Evolutionary conservation across 495 filamentous ascomycete genomes (phyloP), one percentile per base, ranked within the genome.

Genomic region (Cryomyces minteri): DNA sequence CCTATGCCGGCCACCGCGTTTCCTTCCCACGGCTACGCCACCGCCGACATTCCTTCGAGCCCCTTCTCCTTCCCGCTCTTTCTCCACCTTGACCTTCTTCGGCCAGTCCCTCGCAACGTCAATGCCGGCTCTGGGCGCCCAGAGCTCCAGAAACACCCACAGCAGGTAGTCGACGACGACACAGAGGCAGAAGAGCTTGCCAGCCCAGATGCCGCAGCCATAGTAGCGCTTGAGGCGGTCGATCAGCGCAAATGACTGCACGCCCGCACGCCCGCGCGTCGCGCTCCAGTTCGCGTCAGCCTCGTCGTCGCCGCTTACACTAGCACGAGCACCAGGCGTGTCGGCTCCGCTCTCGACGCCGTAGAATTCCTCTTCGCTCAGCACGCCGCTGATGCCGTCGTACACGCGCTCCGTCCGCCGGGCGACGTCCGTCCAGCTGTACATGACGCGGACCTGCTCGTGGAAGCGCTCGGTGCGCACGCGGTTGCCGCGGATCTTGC

Each of bases 161-260:
- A 98, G 67, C 49, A 98, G 58, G 53, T 88, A 95, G 57, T 98
- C 90, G 40, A 98, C 80, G 49, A 95, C 77, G 11, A 88, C 88
- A 48, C 87, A 95, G 2, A 98, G 62, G 53, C 88, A 94, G 57
- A 98, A 98, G 25, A 98, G 62, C 62, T 98, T 98, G 6, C 90
- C 90, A 7, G 90, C 90, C 90, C 90, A 98, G 36, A 96, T 86
- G n/a, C 90, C 90, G 55, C 90, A 98, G n/a, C 90, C 90, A 56
- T 96, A 98, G 55, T 98, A 96, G 29, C 88, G 65, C 61, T 98
- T 98, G 25, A 98, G 60, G 14, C 90, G 73, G 56, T 98, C 90
- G 53, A 98, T 94, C 29, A 98, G 71, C 1, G 85, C 84, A 61
- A 90, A 92, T 58, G 81, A 87, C 52, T 82, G 79, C 14, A 76